A percentile compares a stretch with the other conserved stretches of the same genome.
These are phyloP conservation scores for Hanseniaspora meyeri DNA, from an alignment of 805 yeast species.

Conservation along the genomic window DNA sequence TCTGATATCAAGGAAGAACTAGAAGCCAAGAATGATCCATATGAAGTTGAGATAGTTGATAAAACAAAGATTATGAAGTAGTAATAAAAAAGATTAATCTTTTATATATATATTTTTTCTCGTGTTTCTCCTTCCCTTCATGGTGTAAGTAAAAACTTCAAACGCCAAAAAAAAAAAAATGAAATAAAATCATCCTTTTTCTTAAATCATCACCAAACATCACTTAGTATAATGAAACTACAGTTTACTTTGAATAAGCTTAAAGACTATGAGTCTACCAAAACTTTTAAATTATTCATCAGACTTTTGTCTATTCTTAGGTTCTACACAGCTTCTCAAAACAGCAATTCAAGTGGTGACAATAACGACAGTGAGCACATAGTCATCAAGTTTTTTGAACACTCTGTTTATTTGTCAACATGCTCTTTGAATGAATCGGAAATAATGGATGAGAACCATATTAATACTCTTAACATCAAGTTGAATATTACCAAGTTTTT, in stretches of 20 bases:
- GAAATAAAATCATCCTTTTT: background rate
- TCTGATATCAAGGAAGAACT: background rate
- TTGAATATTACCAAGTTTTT: conserved; percentile 5
- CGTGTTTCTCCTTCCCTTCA: background rate
- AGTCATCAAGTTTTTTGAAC: conserved; percentile 7
- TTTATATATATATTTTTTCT: background rate
- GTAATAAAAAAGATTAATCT: background rate
- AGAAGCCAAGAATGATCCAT: background rate
- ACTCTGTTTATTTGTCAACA: conserved; percentile 1
- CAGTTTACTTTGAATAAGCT: conserved; percentile 10
- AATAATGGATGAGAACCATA: background rate
- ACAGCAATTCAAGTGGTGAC: background rate
- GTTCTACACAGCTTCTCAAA: conserved; percentile 3
- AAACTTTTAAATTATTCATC: background rate
- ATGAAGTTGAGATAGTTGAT: background rate
- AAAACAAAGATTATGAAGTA: background rate
- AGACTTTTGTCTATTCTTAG: conserved; percentile 3
- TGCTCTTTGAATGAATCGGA: background rate
- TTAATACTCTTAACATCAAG: conserved; percentile 3
- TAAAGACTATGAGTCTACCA: background rate
- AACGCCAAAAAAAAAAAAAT: background rate
- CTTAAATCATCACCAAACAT: background rate
- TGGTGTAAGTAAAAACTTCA: background rate
- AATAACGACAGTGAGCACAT: conserved; percentile 8
- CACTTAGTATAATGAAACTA: background rate